Evolutionary conservation across 768 basidiomycete species (phyloP).

Genomic region (Collybiopsis luxurians): DNA sequence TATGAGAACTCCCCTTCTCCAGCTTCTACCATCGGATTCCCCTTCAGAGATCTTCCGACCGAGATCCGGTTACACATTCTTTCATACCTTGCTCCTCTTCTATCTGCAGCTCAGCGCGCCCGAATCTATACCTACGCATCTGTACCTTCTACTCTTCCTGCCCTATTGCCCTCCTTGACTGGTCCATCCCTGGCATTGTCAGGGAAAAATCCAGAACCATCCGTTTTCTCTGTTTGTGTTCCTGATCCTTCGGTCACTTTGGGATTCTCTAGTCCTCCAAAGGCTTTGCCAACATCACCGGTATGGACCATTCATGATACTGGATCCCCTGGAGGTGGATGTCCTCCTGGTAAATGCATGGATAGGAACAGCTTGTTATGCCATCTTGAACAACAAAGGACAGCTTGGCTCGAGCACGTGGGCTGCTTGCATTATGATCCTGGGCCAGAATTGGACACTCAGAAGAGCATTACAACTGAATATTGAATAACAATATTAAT

Average conservation of each 20-base stretch:
- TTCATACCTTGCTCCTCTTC: slow-evolving; percentile 52
- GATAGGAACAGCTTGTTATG: slow-evolving; percentile 36
- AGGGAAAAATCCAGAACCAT: background rate
- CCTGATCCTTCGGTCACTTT: slow-evolving; percentile 1
- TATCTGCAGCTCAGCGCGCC: slow-evolving; percentile 54
- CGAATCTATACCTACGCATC: slow-evolving; percentile 53
- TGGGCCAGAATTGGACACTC: background rate
- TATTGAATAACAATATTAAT: background rate
- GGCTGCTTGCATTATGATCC: slow-evolving; percentile 45
- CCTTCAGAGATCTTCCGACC: slow-evolving; percentile 37
- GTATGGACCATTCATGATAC: slow-evolving; percentile 24
- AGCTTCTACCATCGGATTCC: slow-evolving; percentile 25
- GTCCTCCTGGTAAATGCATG: slow-evolving; percentile 37
- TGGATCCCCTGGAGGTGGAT: slow-evolving; percentile 23
- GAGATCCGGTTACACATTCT: slow-evolving; percentile 60
- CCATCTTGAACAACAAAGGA: slow-evolving; percentile 39
- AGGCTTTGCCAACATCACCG: slow-evolving; percentile 21
- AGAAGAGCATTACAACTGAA: background rate
- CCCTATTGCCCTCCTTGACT: slow-evolving; percentile 19
- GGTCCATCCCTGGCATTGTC: background rate
- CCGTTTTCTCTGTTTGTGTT: slow-evolving; percentile 4
- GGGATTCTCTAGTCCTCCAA: background rate
- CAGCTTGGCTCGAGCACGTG: slow-evolving; percentile 44
- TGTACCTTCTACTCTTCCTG: slow-evolving; percentile 42
- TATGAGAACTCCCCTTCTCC: slow-evolving; percentile 16